Conservation (phyloP, 2,329 filamentous ascomycete genomes). For the Nemania abortiva region DNA sequence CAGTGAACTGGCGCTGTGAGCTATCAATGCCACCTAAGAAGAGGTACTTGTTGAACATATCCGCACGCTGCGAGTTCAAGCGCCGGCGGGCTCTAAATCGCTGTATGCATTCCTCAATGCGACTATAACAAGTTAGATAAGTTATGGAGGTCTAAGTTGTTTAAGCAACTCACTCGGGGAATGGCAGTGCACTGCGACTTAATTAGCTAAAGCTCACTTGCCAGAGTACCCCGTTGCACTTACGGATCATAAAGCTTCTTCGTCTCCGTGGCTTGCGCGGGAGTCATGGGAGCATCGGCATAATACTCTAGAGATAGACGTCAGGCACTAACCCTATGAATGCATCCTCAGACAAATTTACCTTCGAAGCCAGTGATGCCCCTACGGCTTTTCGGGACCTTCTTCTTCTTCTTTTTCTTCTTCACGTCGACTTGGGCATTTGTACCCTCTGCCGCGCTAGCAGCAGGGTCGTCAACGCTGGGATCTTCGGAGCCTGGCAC, state of each 20-base stretch:
- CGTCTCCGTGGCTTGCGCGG: conserved; percentile 74
- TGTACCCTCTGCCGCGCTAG: background rate
- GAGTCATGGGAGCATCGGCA: conserved; percentile 82
- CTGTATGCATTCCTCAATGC: conserved; percentile 87
- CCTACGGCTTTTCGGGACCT: conserved; percentile 51
- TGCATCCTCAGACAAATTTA: conserved; percentile 45
- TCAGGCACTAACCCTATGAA: background rate
- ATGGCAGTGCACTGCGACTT: conserved; percentile 60
- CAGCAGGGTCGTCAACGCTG: background rate
- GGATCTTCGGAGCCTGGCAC: background rate
- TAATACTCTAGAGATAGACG: conserved; percentile 69
- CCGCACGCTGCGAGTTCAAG: conserved; percentile 70
- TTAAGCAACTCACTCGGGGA: conserved; percentile 65
- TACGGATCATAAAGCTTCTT: conserved; percentile 74
- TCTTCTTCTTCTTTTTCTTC: conserved; percentile 30
- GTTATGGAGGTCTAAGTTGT: conserved; percentile 5
- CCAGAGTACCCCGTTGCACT: conserved; percentile 49
- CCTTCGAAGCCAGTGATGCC: conserved; percentile 78
- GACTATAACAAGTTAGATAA: conserved; percentile 59
- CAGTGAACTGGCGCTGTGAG: conserved; percentile 67
- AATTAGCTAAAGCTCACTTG: conserved; percentile 20
- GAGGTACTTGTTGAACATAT: conserved; percentile 83
- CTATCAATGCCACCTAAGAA: conserved; percentile 83
- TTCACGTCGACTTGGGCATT: conserved; percentile 10
- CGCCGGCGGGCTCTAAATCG: conserved; percentile 83